Evolutionary conservation across 2,329 filamentous ascomycete species (phyloP), one percentile per base, ranked within the genome.

Genomic region (Chaetomium globosum): DNA sequence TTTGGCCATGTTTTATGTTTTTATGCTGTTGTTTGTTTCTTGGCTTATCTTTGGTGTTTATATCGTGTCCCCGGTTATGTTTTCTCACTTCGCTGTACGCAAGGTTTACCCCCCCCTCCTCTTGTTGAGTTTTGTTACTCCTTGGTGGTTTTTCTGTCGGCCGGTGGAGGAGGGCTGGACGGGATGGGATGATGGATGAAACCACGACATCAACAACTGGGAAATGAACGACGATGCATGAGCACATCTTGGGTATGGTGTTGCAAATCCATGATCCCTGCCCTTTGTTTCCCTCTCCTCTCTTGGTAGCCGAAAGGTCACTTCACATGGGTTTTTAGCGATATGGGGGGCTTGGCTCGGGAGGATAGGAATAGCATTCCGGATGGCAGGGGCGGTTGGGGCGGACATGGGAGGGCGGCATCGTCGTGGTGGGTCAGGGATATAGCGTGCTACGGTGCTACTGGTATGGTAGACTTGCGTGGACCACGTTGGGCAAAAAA

Each of bases 181-280:
- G 52, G 51, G 56, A 36, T 43, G 56, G 60, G 48, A 55, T 19
- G 31, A 48, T 48, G 53, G 59, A 51, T 59, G 51, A 63, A 53
- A 39, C 53, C 23, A 61, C 54, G 59, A 62, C 28, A 31, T 36
- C 54, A 21, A 54, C 39, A 43, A 53, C 4, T 43, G 36, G 39
- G 39, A 21, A 64, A 60, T 39, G 56, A 64, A 64, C 23, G 57
- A 55, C 56, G 26, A 43, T 53, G 21, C 21, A 56, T 52, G 53
- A 43, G 16, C 36, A 36, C 61, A 49, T 30, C 28, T 13, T 13
- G 46, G 46, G 48, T 13, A 23, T 46, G 43, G 51, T 60, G 39
- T 10, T 30, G 36, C 39, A 48, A 16, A 43, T 59, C 55, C 49
- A 16, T 28, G 49, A 56, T 51, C 30, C 31, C 49, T 56, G 33